phyloP scores from a whole-genome alignment of 495 filamentous ascomycete genomes.

The Cercophora sp. region DNA sequence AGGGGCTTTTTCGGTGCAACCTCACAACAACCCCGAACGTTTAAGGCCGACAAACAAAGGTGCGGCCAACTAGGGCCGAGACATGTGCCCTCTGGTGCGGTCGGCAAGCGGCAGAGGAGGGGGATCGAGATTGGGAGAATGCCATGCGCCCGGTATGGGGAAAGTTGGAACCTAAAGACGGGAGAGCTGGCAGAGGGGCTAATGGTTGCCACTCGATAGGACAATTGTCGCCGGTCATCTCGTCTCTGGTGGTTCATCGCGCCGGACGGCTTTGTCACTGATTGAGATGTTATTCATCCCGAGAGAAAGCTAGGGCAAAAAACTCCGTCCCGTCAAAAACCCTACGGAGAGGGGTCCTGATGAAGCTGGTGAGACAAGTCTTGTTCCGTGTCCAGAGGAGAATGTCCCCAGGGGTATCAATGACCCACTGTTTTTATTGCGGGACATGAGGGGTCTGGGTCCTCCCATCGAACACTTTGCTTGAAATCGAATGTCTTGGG shows the following conservation, averaged over 20 bases:
- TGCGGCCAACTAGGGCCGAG: background rate
- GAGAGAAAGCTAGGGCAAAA: no score
- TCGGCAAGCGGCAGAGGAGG: no score
- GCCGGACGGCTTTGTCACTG: no score
- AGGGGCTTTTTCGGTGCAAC: background rate
- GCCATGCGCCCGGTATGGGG: background rate
- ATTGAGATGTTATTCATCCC: no score
- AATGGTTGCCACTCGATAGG: background rate
- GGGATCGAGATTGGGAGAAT: conserved; percentile 3
- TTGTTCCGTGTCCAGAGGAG: background rate
- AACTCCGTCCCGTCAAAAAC: no score
- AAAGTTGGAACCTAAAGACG: background rate
- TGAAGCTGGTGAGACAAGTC: background rate
- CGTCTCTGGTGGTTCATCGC: no score
- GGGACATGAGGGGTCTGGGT: background rate
- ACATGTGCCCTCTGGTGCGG: no score
- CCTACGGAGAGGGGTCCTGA: no score
- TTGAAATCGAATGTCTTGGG: background rate
- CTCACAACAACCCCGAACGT: background rate
- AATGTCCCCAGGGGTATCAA: no score
- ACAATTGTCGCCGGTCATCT: background rate
- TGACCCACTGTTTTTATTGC: no score
- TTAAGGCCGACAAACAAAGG: background rate
- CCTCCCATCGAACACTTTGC: background rate
- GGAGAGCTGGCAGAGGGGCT: background rate